phyloP scores from a whole-genome alignment of 2,329 filamentous ascomycete species.

The Lecanicillium sp. region DNA sequence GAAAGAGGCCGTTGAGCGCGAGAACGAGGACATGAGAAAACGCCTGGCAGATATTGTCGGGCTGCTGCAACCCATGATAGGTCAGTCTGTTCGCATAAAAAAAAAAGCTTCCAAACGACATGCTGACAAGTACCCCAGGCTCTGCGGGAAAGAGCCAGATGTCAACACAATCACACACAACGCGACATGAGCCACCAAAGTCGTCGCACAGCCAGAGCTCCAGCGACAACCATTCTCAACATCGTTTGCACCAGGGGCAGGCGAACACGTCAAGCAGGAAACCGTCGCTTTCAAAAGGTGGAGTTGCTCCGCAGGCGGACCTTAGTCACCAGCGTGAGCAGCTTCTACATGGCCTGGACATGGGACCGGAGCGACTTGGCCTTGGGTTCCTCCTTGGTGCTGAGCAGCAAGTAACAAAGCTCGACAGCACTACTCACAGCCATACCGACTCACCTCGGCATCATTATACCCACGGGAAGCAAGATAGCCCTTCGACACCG shows the following conservation, averaged over 20 bases:
- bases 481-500: neutral
- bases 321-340: constrained; percentile 41
- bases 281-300: too few relatives aligned
- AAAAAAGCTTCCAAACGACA: neutral
- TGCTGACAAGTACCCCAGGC: too few relatives aligned
- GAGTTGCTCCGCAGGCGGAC: neutral
- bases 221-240: too few relatives aligned
- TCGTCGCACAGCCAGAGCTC: too few relatives aligned
- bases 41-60: constrained; percentile 58
- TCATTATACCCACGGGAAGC: neutral
- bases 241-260: too few relatives aligned
- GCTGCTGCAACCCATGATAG: constrained; percentile 53
- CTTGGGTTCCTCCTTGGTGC: constrained; percentile 66
- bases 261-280: too few relatives aligned
- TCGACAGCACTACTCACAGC: constrained; percentile 41
- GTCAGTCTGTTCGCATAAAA: constrained; percentile 1
- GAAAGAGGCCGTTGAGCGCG: constrained; percentile 69
- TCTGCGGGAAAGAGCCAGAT: too few relatives aligned
- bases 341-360: constrained; percentile 47
- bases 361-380: constrained; percentile 59
- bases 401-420: constrained; percentile 44
- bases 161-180: too few relatives aligned
- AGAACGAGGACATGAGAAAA: constrained; percentile 71
- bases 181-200: too few relatives aligned
- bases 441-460: constrained; percentile 32